phyloP scores from a whole-genome alignment of 352 stramenopile genomes.

The Globisporangium paddicum region DNA sequence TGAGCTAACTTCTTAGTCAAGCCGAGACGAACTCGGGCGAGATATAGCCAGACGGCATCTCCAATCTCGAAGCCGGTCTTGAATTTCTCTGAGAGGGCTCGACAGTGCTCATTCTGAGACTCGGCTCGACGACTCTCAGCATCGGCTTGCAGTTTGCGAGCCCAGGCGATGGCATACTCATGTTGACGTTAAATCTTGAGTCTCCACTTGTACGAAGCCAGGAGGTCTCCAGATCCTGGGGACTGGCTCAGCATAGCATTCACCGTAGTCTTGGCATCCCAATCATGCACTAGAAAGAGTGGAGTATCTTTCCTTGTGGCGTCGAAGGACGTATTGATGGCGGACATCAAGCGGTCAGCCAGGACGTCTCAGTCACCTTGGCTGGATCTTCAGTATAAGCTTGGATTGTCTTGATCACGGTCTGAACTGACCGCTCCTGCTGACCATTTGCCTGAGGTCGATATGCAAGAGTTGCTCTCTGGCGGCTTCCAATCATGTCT shows the following conservation, averaged over 20 bases:
- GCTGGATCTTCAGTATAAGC: conserved; percentile 16
- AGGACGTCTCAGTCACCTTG: conserved; percentile 31
- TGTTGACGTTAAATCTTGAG: conserved; percentile 1
- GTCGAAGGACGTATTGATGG: conserved; percentile 17
- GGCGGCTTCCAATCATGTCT: conserved; percentile 15
- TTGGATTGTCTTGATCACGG: conserved; percentile 17
- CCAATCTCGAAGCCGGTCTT: not conserved
- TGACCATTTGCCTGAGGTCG: conserved; percentile 28
- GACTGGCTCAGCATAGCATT: not conserved
- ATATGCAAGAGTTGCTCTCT: conserved; percentile 27
- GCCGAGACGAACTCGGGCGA: not conserved
- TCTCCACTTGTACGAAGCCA: conserved; percentile 7
- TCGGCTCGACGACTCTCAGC: not conserved
- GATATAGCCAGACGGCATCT: conserved; percentile 1
- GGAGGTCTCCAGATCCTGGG: not conserved
- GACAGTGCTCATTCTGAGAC: not conserved
- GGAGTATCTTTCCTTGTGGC: conserved; percentile 7
- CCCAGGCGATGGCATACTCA: not conserved
- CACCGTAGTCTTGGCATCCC: conserved; percentile 13
- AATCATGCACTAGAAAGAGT: conserved; percentile 17
- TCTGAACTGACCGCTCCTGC: conserved; percentile 26
- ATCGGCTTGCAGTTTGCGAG: not conserved
- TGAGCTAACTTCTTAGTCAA: conserved; percentile 16
- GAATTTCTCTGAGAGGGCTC: not conserved
- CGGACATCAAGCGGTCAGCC: conserved; percentile 19